These are phyloP conservation scores for Xylariales sp. DNA, from an alignment of 2,329 filamentous ascomycete genomes.

Conservation along the genomic window DNA sequence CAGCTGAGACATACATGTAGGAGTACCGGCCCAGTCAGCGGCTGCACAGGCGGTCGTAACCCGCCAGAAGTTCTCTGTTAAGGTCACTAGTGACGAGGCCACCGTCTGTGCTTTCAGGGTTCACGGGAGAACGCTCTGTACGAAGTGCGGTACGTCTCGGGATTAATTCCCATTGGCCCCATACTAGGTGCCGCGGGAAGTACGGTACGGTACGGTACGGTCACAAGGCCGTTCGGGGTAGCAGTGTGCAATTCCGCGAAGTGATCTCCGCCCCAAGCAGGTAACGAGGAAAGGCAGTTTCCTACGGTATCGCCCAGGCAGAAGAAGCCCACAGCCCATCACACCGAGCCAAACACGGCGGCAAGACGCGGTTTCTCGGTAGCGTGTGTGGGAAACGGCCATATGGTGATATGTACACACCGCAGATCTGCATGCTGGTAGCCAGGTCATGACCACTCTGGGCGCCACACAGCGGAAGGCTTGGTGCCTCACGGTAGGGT, in stretches of 20 bases:
- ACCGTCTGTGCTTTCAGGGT: neutral
- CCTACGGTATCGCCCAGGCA: neutral
- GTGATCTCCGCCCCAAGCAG: neutral
- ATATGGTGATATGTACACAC: neutral
- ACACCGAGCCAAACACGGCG: neutral
- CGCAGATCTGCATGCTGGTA: slow-evolving; percentile 11
- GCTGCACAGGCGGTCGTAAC: slow-evolving; percentile 1
- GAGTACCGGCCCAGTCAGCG: slow-evolving; percentile 7
- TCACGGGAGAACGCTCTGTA: neutral
- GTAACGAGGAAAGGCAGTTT: neutral
- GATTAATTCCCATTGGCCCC: neutral
- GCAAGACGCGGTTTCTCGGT: neutral
- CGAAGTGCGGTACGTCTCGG: neutral
- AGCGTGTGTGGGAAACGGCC: neutral
- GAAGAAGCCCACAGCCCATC: neutral
- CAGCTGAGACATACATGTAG: slow-evolving; percentile 27
- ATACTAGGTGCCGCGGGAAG: neutral
- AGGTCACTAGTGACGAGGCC: neutral
- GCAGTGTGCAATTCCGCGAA: no score
- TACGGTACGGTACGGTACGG: no score
- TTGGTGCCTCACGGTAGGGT: slow-evolving; percentile 21
- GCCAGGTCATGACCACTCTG: neutral
- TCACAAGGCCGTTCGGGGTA: neutral
- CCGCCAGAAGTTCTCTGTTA: neutral
- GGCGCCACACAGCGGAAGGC: neutral